phyloP scores from a whole-genome alignment of 345 rosid species.

The Lepidium didymum region DNA sequence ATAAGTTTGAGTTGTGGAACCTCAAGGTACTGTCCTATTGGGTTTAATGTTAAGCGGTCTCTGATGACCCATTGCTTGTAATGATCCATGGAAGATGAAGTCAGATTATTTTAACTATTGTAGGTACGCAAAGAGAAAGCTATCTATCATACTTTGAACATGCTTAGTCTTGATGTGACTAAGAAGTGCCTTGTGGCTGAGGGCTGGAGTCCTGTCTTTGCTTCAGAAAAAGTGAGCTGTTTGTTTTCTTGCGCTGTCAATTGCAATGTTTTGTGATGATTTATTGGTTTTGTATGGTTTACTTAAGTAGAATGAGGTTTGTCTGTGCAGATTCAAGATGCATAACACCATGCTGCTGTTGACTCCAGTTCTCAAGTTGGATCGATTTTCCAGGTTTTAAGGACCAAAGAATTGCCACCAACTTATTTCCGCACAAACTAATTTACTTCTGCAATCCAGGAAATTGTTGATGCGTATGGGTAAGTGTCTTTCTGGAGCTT shows the following conservation, averaged over 20 bases:
- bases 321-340: conserved; percentile 81
- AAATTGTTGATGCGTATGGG: conserved; percentile 95
- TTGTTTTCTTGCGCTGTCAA: not conserved
- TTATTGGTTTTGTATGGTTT: not conserved
- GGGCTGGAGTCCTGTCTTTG: conserved; percentile 95
- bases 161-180: conserved; percentile 93
- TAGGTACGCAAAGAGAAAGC: conserved; percentile 89
- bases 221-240: conserved; percentile 61
- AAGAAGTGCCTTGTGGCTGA: conserved; percentile 89
- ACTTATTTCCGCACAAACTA: conserved; percentile 80
- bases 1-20: conserved; percentile 69
- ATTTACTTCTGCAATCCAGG: conserved; percentile 82
- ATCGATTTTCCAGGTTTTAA: conserved; percentile 67
- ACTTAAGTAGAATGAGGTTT: conserved; percentile 21
- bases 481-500: conserved; percentile 29
- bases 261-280: not conserved
- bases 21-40: conserved; percentile 37
- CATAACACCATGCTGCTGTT: conserved; percentile 73
- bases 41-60: not conserved
- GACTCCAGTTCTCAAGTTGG: conserved; percentile 91
- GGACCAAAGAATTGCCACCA: conserved; percentile 77
- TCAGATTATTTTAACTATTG: conserved; percentile 7
- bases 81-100: not conserved
- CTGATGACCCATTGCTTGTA: not conserved
- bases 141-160: conserved; percentile 71